Evolutionary conservation across 1,284 basidiomycete genomes (phyloP), one percentile per base, ranked within the genome.

Genomic region (Tremellales sp.): DNA sequence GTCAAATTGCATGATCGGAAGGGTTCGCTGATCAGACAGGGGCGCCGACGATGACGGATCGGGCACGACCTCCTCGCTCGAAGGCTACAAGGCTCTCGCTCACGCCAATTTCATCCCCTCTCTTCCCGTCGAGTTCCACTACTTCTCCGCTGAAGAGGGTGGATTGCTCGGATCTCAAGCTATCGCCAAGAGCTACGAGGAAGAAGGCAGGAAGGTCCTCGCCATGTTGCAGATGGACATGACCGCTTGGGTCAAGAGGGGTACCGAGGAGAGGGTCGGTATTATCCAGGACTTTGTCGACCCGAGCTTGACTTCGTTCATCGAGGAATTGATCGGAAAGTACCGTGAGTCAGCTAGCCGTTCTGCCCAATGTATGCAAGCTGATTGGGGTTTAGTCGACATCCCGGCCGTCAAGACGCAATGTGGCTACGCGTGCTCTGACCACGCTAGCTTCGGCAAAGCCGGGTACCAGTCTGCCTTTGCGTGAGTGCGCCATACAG

Each of bases 161-260:
- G 94, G 94, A n/a, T 80, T 97, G 27, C 84, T 98, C 48, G 94
- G 94, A 36, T 90, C 87, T 37, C 90, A 96, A 70, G 93, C 89
- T 10, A 82, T 98, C 41, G 92, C 90, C 26, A 78, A 80, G 60
- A 78, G 80, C 47, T 98, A 97, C 68, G 83, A 82, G 60, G 70
- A 76, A 21, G 76, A 78, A 49, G 76, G 75, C 7, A 77, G 80
- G 43, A 81, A 85, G 58, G 87, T 97, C 51, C 77, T 85, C 65
- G 90, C 86, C 37, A 96, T 96, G 91, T 84, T 89, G 60, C 70
- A 76, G 57, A 91, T 89, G 73, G 90, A 93, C 72, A 93, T 94
- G 88, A 91, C 89, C 39, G 94, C 93, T 50, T 98, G 89, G 85
- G 89, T 98, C 62, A 94, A 94, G 81, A 73, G 77, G 56, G 93